These are phyloP conservation scores for Neurospora africana DNA, from an alignment of 495 filamentous ascomycete species.

Conservation along the genomic window DNA sequence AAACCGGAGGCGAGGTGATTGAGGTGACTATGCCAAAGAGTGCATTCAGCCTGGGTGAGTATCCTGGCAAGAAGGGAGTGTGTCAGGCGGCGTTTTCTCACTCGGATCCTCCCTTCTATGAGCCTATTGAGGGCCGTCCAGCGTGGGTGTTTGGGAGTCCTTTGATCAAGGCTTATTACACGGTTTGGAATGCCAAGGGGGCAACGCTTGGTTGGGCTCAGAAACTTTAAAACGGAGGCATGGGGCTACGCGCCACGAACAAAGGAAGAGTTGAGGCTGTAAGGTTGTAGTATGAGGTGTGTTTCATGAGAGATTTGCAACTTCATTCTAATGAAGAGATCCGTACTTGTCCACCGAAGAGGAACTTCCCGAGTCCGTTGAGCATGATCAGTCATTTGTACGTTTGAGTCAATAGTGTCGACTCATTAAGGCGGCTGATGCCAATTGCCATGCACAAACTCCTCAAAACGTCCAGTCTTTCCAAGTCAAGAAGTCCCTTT, in stretches of 20 bases:
- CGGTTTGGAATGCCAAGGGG: slow-evolving; percentile 13
- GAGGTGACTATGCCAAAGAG: slow-evolving; percentile 10
- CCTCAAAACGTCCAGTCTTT: not conserved
- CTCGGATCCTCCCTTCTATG: slow-evolving; percentile 2
- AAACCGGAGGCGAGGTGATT: not conserved
- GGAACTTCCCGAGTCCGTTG: not conserved
- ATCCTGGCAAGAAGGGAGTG: slow-evolving; percentile 10
- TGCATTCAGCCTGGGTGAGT: slow-evolving; percentile 16
- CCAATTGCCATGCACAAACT: not conserved
- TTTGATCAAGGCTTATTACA: slow-evolving; percentile 16
- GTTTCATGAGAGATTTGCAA: not conserved
- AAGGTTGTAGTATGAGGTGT: not conserved
- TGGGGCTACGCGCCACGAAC: not conserved
- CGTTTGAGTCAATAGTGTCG: not conserved
- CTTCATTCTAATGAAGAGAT: not conserved
- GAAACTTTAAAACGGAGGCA: not conserved
- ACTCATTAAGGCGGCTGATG: not conserved
- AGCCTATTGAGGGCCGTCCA: slow-evolving; percentile 8
- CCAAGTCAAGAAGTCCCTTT: not conserved
- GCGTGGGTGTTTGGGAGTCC: slow-evolving; percentile 16
- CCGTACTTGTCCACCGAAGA: not conserved
- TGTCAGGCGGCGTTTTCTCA: slow-evolving; percentile 15
- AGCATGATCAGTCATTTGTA: not conserved
- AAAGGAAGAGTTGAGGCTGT: not conserved
- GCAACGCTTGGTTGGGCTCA: not conserved